Evolutionary conservation across 192 early-diverging fungal species (phyloP), one percentile per base, ranked within the genome.

Genomic region (Coemansia sp.): DNA sequence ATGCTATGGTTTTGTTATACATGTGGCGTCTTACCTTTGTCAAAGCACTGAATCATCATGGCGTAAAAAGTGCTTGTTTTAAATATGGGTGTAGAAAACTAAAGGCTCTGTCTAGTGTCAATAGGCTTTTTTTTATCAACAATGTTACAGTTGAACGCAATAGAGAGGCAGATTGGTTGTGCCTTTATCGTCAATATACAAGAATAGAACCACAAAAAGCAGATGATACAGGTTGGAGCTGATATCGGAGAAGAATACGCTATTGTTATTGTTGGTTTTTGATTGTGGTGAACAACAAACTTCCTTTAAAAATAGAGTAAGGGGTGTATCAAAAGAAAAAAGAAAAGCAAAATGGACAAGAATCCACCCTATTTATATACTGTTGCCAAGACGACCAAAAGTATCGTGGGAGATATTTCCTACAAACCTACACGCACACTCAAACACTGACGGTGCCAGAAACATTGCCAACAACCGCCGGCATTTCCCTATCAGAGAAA

Each of bases 31-130:
- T 52, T 52, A 63, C 62, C 62, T 21, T 63, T 48, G 11, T 16
- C 62, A 63, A 63, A 63, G 15, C 8, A 52, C 15, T 48, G 45
- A 46, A 63, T 63, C 48, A 51, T 63, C 51, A 13, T 10, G 26
- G 26, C 26, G 21, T 54, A 10, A 22, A 54, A 26, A 9, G 26
- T 6, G 48, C 48, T 19, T 22, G 21, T 10, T 54, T 54, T 21
- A 8, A 26, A 22, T 54, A 26, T 22, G 12, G 51, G 11, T 26
- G 26, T 54, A 54, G 8, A 12, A 26, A 54, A 54, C 51, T 26
- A 54, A 22, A 22, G 19, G 4, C 22, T 0, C 26, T 26, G 26
- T 26, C 26, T 26, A 26, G 26, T 26, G 51, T 13, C 21, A 21
- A 54, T 54, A 18, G 21, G 11, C 19, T 22, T 54, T 8, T 18